phyloP scores from a whole-genome alignment of 148 eudicot species.

The Silene uniflora region DNA sequence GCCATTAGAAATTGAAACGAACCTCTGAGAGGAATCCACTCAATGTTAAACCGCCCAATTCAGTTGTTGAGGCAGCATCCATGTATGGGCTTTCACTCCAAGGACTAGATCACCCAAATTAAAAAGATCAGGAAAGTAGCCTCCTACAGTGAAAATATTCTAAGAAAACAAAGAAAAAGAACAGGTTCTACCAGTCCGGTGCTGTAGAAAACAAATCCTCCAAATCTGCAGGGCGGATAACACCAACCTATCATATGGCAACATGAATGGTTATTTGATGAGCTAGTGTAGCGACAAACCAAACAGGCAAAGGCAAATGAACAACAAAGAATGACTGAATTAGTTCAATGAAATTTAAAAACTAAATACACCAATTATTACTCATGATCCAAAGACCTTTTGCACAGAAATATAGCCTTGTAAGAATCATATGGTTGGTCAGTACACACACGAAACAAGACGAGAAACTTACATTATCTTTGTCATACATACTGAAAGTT shows the following conservation, averaged over 20 bases:
- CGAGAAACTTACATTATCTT: constrained; percentile 29
- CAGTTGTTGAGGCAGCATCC: constrained; percentile 73
- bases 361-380: neutral
- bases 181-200: constrained; percentile 63
- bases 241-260: constrained; percentile 53
- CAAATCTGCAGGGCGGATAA: constrained; percentile 53
- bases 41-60: constrained; percentile 62
- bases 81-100: constrained; percentile 76
- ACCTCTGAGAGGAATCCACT: constrained; percentile 85
- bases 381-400: no score
- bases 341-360: neutral
- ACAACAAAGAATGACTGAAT: neutral
- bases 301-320: neutral
- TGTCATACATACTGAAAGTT: constrained; percentile 29
- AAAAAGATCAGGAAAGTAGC: constrained; percentile 7
- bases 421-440: neutral
- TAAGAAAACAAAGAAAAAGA: neutral
- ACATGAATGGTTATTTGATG: neutral
- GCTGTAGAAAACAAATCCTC: constrained; percentile 84
- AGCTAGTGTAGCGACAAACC: neutral
- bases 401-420: no score
- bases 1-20: neutral
- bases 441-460: constrained; percentile 11
- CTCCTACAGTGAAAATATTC: constrained; percentile 12
- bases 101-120: constrained; percentile 47